A percentile compares a stretch with the other conserved stretches of the same genome.
phyloP scores from a whole-genome alignment of 2,329 filamentous ascomycete genomes.

The Akanthomyces muscarius region DNA sequence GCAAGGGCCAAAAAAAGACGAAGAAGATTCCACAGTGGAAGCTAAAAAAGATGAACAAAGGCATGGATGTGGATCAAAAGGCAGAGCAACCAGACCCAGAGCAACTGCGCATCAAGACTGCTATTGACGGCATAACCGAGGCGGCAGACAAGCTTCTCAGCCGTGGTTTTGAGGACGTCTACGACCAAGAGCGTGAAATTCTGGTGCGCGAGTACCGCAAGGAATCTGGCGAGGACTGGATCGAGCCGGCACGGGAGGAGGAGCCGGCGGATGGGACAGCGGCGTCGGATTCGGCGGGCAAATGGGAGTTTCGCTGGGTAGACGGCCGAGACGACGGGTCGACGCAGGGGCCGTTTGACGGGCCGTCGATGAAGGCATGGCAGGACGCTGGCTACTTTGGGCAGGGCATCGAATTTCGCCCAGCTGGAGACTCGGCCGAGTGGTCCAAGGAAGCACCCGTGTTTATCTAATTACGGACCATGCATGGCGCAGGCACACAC shows the following conservation, averaged over 20 bases:
- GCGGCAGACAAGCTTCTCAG: constrained; percentile 84
- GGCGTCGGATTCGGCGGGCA: constrained; percentile 29
- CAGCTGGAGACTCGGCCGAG: constrained; percentile 47
- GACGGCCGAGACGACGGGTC: constrained; percentile 77
- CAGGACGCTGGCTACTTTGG: constrained; percentile 88
- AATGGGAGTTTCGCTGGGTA: constrained; percentile 90
- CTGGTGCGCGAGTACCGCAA: constrained; percentile 77
- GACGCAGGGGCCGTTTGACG: constrained; percentile 84
- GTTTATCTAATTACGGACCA: constrained; percentile 42
- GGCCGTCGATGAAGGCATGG: constrained; percentile 84
- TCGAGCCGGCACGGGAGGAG: constrained; percentile 36
- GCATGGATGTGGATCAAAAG: constrained; percentile 63
- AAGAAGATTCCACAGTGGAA: constrained; percentile 62
- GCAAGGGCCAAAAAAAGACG: constrained; percentile 61
- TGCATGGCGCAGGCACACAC: not conserved
- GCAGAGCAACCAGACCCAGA: constrained; percentile 65
- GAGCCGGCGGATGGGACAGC: constrained; percentile 69
- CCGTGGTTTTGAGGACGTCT: constrained; percentile 82
- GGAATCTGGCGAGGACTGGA: constrained; percentile 86
- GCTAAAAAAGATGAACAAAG: constrained; percentile 62
- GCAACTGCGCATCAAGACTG: constrained; percentile 64
- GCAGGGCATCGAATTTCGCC: constrained; percentile 77
- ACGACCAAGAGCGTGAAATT: constrained; percentile 80
- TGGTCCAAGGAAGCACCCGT: constrained; percentile 48
- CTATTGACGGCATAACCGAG: constrained; percentile 79